phyloP scores from a whole-genome alignment of 148 eudicot species.

The Rhododendron molle region DNA sequence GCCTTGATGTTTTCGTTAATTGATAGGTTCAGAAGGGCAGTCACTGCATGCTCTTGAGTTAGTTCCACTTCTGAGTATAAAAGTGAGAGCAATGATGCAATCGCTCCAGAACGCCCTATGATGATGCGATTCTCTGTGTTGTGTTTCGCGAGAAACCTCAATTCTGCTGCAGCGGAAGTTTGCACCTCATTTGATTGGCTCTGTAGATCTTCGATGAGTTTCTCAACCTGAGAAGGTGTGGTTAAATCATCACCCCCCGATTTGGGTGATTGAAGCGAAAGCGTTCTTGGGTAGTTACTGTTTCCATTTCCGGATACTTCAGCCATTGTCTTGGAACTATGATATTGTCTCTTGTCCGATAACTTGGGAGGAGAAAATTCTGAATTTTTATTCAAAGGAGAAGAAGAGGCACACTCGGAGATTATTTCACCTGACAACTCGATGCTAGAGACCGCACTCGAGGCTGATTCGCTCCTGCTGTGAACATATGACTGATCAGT shows the following conservation, averaged over 20 bases:
- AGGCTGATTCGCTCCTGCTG: slow-evolving; percentile 73
- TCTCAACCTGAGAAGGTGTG: slow-evolving; percentile 48
- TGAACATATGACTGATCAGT: slow-evolving; percentile 68
- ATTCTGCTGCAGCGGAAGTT: slow-evolving; percentile 56
- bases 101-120: slow-evolving; percentile 66
- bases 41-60: slow-evolving; percentile 91
- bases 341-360: slow-evolving; percentile 37
- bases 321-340: slow-evolving; percentile 41
- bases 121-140: slow-evolving; percentile 68
- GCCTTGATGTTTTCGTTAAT: slow-evolving; percentile 68
- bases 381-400: slow-evolving; percentile 22
- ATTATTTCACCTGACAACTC: slow-evolving; percentile 46
- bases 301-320: slow-evolving; percentile 37
- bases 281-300: slow-evolving; percentile 31
- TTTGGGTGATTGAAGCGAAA: slow-evolving; percentile 38
- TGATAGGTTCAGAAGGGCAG: slow-evolving; percentile 81
- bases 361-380: slow-evolving; percentile 25
- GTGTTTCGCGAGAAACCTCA: slow-evolving; percentile 73
- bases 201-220: slow-evolving; percentile 48
- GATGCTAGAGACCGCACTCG: slow-evolving; percentile 61
- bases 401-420: slow-evolving; percentile 25
- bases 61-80: slow-evolving; percentile 47
- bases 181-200: slow-evolving; percentile 45
- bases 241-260: slow-evolving; percentile 46
- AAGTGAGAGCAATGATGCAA: slow-evolving; percentile 56